A percentile compares a stretch with the other conserved stretches of the same genome.
These are phyloP conservation scores for Calvatia gigantea DNA, from an alignment of 768 basidiomycete species.

Conservation along the genomic window DNA sequence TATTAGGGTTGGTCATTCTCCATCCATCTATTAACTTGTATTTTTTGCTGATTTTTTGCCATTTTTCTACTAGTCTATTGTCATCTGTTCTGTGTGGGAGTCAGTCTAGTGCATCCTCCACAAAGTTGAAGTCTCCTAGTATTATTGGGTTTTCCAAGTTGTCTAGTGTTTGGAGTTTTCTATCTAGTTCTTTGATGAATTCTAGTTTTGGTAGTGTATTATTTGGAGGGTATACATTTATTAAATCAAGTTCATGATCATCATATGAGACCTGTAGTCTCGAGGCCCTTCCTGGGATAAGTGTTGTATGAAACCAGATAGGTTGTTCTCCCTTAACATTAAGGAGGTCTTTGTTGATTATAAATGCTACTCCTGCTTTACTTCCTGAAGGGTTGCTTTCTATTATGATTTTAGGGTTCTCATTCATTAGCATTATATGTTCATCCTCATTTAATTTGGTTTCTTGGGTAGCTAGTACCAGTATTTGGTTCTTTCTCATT, in stretches of 20 bases:
- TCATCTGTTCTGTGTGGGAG: no score
- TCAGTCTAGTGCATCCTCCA: no score
- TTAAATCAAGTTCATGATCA: constrained; percentile 17
- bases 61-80: no score
- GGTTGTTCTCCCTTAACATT: constrained; percentile 10
- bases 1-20: no score
- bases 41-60: no score
- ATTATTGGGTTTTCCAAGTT: constrained; percentile 14
- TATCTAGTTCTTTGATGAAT: constrained; percentile 21
- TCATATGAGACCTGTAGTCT: constrained; percentile 16
- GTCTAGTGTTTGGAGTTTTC: constrained; percentile 1
- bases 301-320: constrained; percentile 15
- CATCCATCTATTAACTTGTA: no score
- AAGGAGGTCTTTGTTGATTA: constrained; percentile 27
- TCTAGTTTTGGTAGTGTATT: constrained; percentile 16
- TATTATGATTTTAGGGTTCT: background rate
- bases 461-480: background rate
- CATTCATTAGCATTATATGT: background rate
- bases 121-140: no score
- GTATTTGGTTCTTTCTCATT: background rate
- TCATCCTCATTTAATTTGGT: background rate
- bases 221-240: constrained; percentile 35
- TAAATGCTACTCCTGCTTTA: constrained; percentile 26
- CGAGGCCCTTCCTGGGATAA: constrained; percentile 20
- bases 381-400: constrained; percentile 12